Evolutionary conservation across 306 rosid genomes (phyloP), one percentile per base, ranked within the genome.

Genomic region (Cajanus cajan): DNA sequence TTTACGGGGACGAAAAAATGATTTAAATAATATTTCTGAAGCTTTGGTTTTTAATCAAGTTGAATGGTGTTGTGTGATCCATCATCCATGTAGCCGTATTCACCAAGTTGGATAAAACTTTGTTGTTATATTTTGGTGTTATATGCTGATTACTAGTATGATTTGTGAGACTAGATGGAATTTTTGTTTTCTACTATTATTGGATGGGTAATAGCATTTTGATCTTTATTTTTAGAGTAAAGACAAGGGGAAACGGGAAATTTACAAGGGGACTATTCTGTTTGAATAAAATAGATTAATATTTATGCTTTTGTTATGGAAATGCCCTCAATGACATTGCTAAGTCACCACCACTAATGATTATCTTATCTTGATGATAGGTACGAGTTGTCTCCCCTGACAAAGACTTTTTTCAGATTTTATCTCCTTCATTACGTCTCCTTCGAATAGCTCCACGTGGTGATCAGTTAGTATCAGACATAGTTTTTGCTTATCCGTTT

Each of bases 351-450:
- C 73, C 25, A 74, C 58, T 73, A 31, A 68, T 83, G 76, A 45
- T 79, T 84, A 74, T 68, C 19, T 68, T 62, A 43, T 66, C 34
- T 79, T 82, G 69, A 68, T 79, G 67, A 80, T 79, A 94, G 98
- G 98, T 95, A 67, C 92, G 98, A 39, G 97, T 95, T 73, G 98
- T 95, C 71, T 95, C 98, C 84, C 98, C 98, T 2, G 98, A 95
- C 88, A 95, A 95, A 80, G 98, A 95, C 74, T 95, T 95, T 71
- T 94, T 94, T 33, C 98, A 94, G 90, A 90, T 94, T 70, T 74
- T 94, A 65, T 90, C 95, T 81, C 95, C 97, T 85, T 94, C 98
- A 1, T 82, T 94, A 59, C 97, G 98, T 50, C 97, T 94, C 82
- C 90, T 92, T 28, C 87, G 98, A 74, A 87, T 94, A 87, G 98